These are phyloP conservation scores for Trichoderma lentiforme DNA, from an alignment of 2,329 filamentous ascomycete genomes.

Conservation along the genomic window DNA sequence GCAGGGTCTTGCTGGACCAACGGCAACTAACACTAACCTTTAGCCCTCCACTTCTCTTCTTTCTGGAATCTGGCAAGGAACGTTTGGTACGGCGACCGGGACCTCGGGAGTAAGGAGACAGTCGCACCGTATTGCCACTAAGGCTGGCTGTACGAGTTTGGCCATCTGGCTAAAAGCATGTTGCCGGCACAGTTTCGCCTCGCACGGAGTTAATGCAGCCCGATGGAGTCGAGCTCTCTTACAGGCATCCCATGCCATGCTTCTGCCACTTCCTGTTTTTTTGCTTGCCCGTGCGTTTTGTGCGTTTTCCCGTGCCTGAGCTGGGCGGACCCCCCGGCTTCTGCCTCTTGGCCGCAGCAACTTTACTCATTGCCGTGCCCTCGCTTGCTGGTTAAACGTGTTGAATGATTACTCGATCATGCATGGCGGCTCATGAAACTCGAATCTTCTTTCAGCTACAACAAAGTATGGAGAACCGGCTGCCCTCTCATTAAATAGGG, in stretches of 20 bases:
- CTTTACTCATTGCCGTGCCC: not conserved
- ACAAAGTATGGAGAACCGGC: not conserved
- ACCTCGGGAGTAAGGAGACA: not conserved
- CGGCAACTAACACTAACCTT: slow-evolving; percentile 8
- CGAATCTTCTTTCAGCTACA: not conserved
- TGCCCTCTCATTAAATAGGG: slow-evolving; percentile 11
- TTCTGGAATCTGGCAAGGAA: slow-evolving; percentile 15
- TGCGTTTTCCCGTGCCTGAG: not conserved
- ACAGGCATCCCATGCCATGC: slow-evolving; percentile 4
- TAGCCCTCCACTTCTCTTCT: not conserved
- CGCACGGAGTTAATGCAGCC: slow-evolving; percentile 12
- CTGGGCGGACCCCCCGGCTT: not conserved
- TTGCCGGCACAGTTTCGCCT: slow-evolving; percentile 7
- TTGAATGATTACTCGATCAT: not conserved
- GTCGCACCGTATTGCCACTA: not conserved
- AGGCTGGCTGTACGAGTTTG: not conserved
- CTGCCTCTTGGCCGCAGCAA: not conserved
- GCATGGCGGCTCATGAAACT: not conserved
- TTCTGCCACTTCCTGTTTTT: not conserved
- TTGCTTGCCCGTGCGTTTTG: not conserved
- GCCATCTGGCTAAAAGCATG: not conserved
- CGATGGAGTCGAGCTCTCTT: slow-evolving; percentile 2
- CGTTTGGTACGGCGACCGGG: slow-evolving; percentile 1
- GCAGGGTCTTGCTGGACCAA: slow-evolving; percentile 7
- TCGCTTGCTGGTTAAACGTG: not conserved